Evolutionary conservation across 1,284 basidiomycete species (phyloP).

Genomic region (Tetrapyrgos nigripes): DNA sequence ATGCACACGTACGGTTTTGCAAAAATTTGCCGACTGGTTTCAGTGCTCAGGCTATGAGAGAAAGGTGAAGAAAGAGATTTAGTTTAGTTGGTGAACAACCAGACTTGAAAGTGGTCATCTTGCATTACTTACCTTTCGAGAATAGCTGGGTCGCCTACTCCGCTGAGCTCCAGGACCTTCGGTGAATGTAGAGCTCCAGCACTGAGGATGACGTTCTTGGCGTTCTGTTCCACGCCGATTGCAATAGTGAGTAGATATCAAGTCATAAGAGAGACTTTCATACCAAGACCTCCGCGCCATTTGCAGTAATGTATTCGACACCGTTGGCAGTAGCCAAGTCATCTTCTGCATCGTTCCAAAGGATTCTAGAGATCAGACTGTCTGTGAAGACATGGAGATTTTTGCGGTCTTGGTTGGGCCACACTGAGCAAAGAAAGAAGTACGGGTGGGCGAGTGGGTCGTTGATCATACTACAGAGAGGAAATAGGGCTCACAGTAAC

Average conservation of each 20-base stretch:
- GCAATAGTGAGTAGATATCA: too few relatives aligned
- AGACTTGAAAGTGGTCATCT: neutral
- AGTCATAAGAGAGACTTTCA: too few relatives aligned
- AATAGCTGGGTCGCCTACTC: constrained; percentile 13
- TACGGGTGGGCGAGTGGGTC: too few relatives aligned
- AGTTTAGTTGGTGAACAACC: neutral
- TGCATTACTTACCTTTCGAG: constrained; percentile 2
- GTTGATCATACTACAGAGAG: too few relatives aligned
- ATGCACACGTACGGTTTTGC: constrained; percentile 15
- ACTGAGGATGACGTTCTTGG: constrained; percentile 16
- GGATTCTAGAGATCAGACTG: constrained; percentile 11
- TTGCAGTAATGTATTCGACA: constrained; percentile 15
- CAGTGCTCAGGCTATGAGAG: constrained; percentile 16
- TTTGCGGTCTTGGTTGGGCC: constrained; percentile 11
- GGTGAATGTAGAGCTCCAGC: constrained; percentile 15
- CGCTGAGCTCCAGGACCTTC: constrained; percentile 20
- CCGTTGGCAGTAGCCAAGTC: constrained; percentile 16
- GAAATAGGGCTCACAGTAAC: too few relatives aligned
- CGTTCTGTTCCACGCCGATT: too few relatives aligned
- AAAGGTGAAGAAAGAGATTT: too few relatives aligned
- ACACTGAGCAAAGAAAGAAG: too few relatives aligned
- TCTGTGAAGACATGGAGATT: constrained; percentile 15
- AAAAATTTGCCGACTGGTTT: constrained; percentile 16
- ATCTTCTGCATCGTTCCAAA: constrained; percentile 16
- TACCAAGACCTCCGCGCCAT: constrained; percentile 11